phyloP scores from a whole-genome alignment of 768 basidiomycete species.

The Terana coerulea region DNA sequence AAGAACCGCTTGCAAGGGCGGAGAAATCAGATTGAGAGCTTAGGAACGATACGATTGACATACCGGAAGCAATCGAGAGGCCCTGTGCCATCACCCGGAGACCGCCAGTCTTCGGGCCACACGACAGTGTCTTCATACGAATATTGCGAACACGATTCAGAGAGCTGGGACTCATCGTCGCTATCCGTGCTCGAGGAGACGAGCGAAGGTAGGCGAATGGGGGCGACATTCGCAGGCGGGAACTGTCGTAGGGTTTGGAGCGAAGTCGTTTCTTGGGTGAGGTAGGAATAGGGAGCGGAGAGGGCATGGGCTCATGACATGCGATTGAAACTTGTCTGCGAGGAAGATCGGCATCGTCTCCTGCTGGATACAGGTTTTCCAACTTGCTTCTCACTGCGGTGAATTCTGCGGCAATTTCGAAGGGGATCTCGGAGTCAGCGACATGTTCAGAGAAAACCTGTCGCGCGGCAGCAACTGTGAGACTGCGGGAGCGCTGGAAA shows the following conservation, averaged over 20 bases:
- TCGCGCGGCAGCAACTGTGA: constrained; percentile 3
- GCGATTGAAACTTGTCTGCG: background rate
- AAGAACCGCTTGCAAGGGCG: too few species aligned
- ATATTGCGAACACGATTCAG: background rate
- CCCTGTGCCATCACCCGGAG: too few species aligned
- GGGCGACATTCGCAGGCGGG: background rate
- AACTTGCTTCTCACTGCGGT: background rate
- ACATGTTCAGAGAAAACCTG: background rate
- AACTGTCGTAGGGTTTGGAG: too few species aligned
- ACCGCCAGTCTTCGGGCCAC: too few species aligned
- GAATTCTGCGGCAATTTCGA: constrained; percentile 1
- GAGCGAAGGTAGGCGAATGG: constrained; percentile 2
- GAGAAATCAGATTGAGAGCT: too few species aligned
- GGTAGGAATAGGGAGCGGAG: too few species aligned
- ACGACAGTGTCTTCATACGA: background rate
- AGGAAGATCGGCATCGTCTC: background rate
- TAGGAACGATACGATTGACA: too few species aligned
- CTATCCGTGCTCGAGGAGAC: constrained; percentile 11
- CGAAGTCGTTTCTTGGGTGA: too few species aligned
- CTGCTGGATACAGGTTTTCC: background rate
- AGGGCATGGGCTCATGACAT: too few species aligned
- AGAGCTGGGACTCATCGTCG: constrained; percentile 9
- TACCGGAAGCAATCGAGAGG: too few species aligned
- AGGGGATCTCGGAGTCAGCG: background rate
- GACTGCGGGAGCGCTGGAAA: constrained; percentile 11